A percentile compares a stretch with the other conserved stretches of the same genome.
Evolutionary conservation across 345 rosid species (phyloP).

Genomic region (Ailanthus altissimus): DNA sequence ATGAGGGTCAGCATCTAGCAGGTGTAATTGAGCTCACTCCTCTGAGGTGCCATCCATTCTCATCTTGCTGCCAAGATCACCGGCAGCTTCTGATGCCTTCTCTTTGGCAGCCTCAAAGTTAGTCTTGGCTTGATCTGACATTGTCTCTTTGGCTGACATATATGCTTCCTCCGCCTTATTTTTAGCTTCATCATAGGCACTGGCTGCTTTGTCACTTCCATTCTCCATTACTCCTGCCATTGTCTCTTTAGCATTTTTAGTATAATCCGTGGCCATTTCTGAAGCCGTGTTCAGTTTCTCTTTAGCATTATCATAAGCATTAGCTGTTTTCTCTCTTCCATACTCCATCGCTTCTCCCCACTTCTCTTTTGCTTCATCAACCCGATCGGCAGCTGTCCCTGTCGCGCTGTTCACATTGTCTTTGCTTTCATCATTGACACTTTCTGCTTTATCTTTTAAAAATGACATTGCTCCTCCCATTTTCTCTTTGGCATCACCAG

Average conservation of each 20-base stretch:
- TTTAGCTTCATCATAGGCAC: constrained; percentile 30
- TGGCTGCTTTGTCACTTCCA: neutral
- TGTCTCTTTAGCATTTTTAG: constrained; percentile 22
- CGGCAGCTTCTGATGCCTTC: constrained; percentile 44
- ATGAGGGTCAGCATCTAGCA: constrained; percentile 1
- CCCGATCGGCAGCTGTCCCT: constrained; percentile 13
- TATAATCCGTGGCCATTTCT: too few relatives aligned
- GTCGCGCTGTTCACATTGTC: constrained; percentile 15
- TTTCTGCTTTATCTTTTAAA: constrained; percentile 18
- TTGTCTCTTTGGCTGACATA: constrained; percentile 38
- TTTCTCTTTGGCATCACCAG: neutral
- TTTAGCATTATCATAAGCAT: too few relatives aligned
- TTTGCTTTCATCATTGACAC: constrained; percentile 22
- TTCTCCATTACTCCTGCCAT: neutral
- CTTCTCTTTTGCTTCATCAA: neutral
- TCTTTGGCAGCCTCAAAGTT: constrained; percentile 54
- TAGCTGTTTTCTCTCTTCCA: neutral
- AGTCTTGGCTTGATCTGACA: constrained; percentile 26
- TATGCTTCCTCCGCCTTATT: constrained; percentile 45
- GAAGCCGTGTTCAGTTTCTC: too few relatives aligned
- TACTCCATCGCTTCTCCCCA: constrained; percentile 4
- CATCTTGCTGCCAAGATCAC: constrained; percentile 48
- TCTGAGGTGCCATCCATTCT: constrained; percentile 19
- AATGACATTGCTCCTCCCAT: neutral
- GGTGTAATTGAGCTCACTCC: constrained; percentile 22